Percentiles rank a stretch among this genome's conserved stretches.
Conservation (phyloP, 139 green algal species). For the Astrephomene gubernaculifera region DNA sequence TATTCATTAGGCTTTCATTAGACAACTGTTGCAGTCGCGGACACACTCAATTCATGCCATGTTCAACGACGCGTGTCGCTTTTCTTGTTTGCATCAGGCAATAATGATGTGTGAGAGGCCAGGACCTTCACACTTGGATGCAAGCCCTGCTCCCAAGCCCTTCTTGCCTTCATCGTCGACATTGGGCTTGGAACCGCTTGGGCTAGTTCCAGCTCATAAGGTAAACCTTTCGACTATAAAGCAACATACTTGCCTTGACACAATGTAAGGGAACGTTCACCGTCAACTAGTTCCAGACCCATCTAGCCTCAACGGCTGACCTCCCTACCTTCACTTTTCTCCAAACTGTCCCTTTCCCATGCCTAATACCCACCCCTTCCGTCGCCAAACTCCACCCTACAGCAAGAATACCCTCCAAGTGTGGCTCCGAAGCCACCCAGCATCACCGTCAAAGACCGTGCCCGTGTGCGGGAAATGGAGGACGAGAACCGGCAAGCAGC, state of each 20-base stretch:
- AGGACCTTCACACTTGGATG: neutral
- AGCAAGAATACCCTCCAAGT: neutral
- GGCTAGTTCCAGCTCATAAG: constrained; percentile 11
- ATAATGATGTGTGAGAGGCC: constrained; percentile 30
- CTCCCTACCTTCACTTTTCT: neutral
- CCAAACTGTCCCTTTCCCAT: neutral
- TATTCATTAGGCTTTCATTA: neutral
- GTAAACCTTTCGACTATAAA: neutral
- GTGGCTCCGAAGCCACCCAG: constrained; percentile 13
- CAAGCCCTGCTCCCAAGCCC: neutral
- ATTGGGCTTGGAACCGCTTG: neutral
- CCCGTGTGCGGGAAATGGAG: neutral
- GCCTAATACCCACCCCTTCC: neutral
- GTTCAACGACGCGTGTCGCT: too few relatives aligned
- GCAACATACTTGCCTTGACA: neutral
- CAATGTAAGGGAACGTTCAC: neutral
- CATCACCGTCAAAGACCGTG: neutral
- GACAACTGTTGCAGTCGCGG: neutral
- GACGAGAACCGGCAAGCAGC: constrained; percentile 18
- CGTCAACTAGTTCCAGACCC: neutral
- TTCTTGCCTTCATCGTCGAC: constrained; percentile 18
- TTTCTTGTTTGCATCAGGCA: constrained; percentile 15
- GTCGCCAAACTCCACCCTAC: neutral
- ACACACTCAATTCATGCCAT: neutral
- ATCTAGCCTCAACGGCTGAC: neutral